A percentile compares a stretch with the other conserved stretches of the same genome.
phyloP scores from a whole-genome alignment of 1,284 basidiomycete species.

The Malassezia pachydermatis region DNA sequence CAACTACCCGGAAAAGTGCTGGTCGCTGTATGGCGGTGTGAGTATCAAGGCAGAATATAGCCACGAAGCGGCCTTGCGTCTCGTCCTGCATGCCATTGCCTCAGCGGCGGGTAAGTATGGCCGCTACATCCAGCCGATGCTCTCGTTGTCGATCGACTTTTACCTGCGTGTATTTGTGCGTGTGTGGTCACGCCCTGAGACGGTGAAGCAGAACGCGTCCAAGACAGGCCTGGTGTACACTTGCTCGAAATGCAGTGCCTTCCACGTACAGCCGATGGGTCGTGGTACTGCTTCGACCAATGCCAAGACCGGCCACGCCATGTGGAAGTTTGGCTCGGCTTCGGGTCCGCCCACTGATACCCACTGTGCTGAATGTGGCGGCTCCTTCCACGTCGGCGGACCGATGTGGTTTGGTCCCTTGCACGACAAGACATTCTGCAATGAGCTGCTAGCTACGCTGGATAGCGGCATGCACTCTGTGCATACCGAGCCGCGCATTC shows the following conservation, averaged over 20 bases:
- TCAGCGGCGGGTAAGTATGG: slow-evolving; percentile 83
- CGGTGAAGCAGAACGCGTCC: slow-evolving; percentile 65
- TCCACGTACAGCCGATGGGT: slow-evolving; percentile 32
- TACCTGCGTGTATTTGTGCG: slow-evolving; percentile 87
- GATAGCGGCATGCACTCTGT: slow-evolving; percentile 54
- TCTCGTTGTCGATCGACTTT: slow-evolving; percentile 93
- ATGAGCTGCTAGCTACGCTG: slow-evolving; percentile 65
- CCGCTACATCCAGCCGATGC: slow-evolving; percentile 76
- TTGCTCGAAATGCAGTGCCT: slow-evolving; percentile 36
- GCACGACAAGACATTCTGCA: slow-evolving; percentile 67
- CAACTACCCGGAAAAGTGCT: slow-evolving; percentile 75
- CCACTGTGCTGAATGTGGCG: slow-evolving; percentile 69
- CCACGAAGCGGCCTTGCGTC: slow-evolving; percentile 57
- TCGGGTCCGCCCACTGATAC: slow-evolving; percentile 60
- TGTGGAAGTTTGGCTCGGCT: slow-evolving; percentile 56
- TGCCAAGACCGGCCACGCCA: slow-evolving; percentile 27
- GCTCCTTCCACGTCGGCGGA: slow-evolving; percentile 57
- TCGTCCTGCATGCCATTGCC: slow-evolving; percentile 75
- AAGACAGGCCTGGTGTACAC: slow-evolving; percentile 38
- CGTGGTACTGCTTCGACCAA: slow-evolving; percentile 21
- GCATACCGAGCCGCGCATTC: slow-evolving; percentile 72
- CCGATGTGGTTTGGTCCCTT: slow-evolving; percentile 92
- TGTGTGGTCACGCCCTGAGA: slow-evolving; percentile 63
- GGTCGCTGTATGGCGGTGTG: slow-evolving; percentile 68
- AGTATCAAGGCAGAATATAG: slow-evolving; percentile 83